A percentile compares a stretch with the other conserved stretches of the same genome.
Evolutionary conservation across 768 basidiomycete genomes (phyloP).

Genomic region (Saitozyma podzolica): DNA sequence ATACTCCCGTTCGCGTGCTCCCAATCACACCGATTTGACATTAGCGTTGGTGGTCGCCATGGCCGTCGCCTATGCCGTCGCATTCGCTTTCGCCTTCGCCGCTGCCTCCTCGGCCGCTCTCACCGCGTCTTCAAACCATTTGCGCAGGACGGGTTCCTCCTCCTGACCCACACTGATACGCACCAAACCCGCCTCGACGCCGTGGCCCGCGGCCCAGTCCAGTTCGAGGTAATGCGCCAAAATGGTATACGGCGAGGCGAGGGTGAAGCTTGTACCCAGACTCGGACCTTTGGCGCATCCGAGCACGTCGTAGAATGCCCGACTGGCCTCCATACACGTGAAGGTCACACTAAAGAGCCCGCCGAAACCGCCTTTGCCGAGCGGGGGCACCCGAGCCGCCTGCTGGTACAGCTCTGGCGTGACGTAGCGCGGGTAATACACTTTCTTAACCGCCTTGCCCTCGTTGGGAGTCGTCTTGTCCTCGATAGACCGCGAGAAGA

Average conservation of each 20-base stretch:
- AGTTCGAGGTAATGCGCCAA: conserved; percentile 86
- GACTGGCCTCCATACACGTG: conserved; percentile 65
- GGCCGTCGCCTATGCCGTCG: neutral
- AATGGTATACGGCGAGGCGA: conserved; percentile 90
- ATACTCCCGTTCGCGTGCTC: too few species aligned
- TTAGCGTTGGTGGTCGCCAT: too few species aligned
- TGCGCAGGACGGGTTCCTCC: conserved; percentile 61
- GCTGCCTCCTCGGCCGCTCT: conserved; percentile 66
- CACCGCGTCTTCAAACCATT: conserved; percentile 66
- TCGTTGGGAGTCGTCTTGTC: conserved; percentile 14
- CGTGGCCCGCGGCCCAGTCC: conserved; percentile 85
- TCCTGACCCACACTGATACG: conserved; percentile 92
- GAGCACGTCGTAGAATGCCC: conserved; percentile 80
- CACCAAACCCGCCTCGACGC: conserved; percentile 79
- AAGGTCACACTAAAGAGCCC: conserved; percentile 88
- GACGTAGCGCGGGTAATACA: conserved; percentile 85
- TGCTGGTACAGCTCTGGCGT: conserved; percentile 69
- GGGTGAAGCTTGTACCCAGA: conserved; percentile 88
- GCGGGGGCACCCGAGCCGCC: conserved; percentile 60
- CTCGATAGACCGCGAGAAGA: conserved; percentile 60
- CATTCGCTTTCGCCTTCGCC: neutral
- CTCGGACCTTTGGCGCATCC: conserved; percentile 81
- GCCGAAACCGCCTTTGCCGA: conserved; percentile 67
- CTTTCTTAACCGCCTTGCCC: conserved; percentile 67
- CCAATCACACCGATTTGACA: too few species aligned